A percentile compares a stretch with the other conserved stretches of the same genome.
Evolutionary conservation across 345 rosid genomes (phyloP).

Genomic region (Rhodamnia rubescens): DNA sequence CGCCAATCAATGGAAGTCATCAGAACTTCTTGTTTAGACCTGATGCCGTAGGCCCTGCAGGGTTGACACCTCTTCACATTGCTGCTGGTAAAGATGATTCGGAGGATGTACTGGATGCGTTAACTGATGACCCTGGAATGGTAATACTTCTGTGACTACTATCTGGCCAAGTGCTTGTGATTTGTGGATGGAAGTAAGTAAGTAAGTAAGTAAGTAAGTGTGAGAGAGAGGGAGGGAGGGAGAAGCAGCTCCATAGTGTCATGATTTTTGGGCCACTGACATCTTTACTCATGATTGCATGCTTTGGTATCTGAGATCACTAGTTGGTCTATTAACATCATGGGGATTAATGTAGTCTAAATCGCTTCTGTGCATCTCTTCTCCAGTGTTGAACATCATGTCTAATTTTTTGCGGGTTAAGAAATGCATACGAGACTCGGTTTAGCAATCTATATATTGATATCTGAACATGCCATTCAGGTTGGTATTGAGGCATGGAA

Average conservation of each 20-base stretch:
- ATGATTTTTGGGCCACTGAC: background rate
- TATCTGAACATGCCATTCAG: slow-evolving; percentile 16
- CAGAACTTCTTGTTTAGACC: slow-evolving; percentile 58
- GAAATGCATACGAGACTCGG: background rate
- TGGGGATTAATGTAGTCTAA: background rate
- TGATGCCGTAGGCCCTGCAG: slow-evolving; percentile 77
- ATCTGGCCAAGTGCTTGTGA: background rate
- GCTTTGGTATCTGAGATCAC: no score
- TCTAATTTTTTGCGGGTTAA: background rate
- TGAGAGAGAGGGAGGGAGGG: background rate
- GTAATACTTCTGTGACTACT: slow-evolving; percentile 21
- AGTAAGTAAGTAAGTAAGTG: no score
- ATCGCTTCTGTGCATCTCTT: background rate
- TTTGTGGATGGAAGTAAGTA: background rate
- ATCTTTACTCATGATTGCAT: background rate
- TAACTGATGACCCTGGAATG: slow-evolving; percentile 83
- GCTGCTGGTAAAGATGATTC: slow-evolving; percentile 99
- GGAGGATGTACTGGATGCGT: slow-evolving; percentile 75
- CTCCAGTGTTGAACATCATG: background rate
- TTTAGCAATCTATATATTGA: background rate
- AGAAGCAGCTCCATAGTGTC: background rate
- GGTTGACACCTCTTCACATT: slow-evolving; percentile 97
- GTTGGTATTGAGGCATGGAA: slow-evolving; percentile 95
- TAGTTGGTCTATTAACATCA: background rate
- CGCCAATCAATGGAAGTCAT: slow-evolving; percentile 8